Percentiles rank a stretch among this genome's conserved stretches.
Conservation (phyloP, 257 asterid genomes). For the Penstemon eatonii region DNA sequence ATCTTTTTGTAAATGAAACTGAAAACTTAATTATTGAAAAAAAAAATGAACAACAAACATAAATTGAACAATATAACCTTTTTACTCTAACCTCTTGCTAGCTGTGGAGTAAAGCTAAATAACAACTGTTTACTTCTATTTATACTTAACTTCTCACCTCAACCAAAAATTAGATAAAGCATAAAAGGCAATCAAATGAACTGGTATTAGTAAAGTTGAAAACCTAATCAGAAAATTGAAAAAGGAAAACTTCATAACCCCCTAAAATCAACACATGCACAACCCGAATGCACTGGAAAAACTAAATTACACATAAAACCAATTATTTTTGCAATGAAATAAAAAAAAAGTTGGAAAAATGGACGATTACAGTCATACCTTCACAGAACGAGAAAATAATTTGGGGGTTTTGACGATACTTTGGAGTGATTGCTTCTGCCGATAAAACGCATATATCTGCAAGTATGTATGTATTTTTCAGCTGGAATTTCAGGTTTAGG, state of each 20-base stretch:
- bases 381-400: not conserved
- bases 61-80: no score
- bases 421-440: not conserved
- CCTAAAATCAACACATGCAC: not conserved
- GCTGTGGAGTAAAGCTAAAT: no score
- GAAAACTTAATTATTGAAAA: no score
- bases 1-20: no score
- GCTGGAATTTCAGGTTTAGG: not conserved
- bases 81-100: no score
- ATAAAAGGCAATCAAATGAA: no score
- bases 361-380: not conserved
- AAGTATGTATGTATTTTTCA: not conserved
- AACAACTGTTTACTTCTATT: no score
- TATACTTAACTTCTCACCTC: no score
- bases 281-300: not conserved
- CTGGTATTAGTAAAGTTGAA: not conserved
- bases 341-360: no score
- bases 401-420: not conserved
- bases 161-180: no score
- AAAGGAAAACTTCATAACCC: no score
- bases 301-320: not conserved
- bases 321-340: not conserved
- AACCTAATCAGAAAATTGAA: not conserved
- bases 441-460: not conserved
- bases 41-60: no score